Conservation (phyloP, 1,139 yeast genomes). For the Suhomyces atakaporum region DNA sequence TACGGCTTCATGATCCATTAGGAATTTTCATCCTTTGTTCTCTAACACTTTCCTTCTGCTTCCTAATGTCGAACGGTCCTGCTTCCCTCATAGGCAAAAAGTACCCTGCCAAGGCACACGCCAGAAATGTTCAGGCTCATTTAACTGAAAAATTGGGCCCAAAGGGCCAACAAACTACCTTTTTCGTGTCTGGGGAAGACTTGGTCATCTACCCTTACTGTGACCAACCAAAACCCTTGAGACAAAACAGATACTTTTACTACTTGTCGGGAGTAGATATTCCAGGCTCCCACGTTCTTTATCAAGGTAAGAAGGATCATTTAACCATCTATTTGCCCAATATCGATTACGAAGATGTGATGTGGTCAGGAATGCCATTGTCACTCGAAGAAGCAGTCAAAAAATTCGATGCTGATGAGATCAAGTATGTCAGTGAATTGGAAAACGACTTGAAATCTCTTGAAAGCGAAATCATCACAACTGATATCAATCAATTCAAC, state of each 20-base stretch:
- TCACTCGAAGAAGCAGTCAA: constrained; percentile 62
- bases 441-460: constrained; percentile 30
- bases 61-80: constrained; percentile 17
- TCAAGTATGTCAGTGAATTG: constrained; percentile 58
- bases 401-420: constrained; percentile 79
- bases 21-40: background rate
- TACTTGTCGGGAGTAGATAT: constrained; percentile 84
- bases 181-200: constrained; percentile 71
- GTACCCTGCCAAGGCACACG: constrained; percentile 79
- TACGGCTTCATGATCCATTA: background rate
- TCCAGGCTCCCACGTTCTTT: constrained; percentile 74
- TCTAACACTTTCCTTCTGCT: too few species aligned
- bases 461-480: constrained; percentile 33
- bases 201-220: constrained; percentile 69
- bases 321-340: constrained; percentile 78
- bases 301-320: constrained; percentile 52
- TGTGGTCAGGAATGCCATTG: constrained; percentile 95
- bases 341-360: constrained; percentile 82
- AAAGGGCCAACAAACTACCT: constrained; percentile 24
- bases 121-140: constrained; percentile 50
- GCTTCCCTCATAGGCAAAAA: constrained; percentile 28
- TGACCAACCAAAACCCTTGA: constrained; percentile 75
- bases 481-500: constrained; percentile 45
- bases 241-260: constrained; percentile 89
- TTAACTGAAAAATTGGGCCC: constrained; percentile 29